A percentile compares a stretch with the other conserved stretches of the same genome.
Evolutionary conservation across 495 filamentous ascomycete genomes (phyloP).

Genomic region (Neurospora cerealis): DNA sequence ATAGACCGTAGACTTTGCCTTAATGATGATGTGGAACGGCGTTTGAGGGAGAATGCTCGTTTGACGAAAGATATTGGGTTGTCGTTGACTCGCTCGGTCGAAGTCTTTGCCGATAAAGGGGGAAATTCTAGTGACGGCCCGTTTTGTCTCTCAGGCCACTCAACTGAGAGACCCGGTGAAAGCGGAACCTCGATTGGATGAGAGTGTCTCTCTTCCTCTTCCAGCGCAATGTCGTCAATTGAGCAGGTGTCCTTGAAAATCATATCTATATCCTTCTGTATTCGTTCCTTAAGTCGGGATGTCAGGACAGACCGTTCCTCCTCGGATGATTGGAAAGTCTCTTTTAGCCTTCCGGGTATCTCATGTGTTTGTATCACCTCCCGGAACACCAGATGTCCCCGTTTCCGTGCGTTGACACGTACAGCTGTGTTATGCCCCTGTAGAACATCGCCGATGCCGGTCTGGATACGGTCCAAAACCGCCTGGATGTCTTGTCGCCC

Average conservation of each 20-base stretch:
- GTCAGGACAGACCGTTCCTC: constrained; percentile 17
- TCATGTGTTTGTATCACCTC: constrained; percentile 35
- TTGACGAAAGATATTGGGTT: constrained; percentile 5
- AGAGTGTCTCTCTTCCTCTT: constrained; percentile 11
- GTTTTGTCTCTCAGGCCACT: constrained; percentile 4
- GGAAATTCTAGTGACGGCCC: constrained; percentile 4
- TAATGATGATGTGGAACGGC: constrained; percentile 8
- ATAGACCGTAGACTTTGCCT: background rate
- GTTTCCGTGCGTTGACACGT: constrained; percentile 33
- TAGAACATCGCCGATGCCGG: constrained; percentile 35
- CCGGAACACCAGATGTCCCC: constrained; percentile 35
- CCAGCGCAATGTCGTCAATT: constrained; percentile 27
- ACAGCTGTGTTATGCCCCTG: constrained; percentile 32
- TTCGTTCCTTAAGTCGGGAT: constrained; percentile 24
- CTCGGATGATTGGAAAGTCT: constrained; percentile 11
- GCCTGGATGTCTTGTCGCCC: constrained; percentile 30
- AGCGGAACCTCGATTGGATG: background rate
- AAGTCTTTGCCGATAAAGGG: background rate
- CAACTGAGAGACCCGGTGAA: background rate
- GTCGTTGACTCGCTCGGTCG: background rate
- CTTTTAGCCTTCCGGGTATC: constrained; percentile 9
- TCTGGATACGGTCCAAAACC: constrained; percentile 34
- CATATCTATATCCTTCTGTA: constrained; percentile 33
- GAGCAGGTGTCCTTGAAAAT: constrained; percentile 36
- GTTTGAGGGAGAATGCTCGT: constrained; percentile 12